Percentiles rank a stretch among this genome's conserved stretches.
Evolutionary conservation across 78 protist genomes (phyloP).

Genomic region (Acrasis kona): DNA sequence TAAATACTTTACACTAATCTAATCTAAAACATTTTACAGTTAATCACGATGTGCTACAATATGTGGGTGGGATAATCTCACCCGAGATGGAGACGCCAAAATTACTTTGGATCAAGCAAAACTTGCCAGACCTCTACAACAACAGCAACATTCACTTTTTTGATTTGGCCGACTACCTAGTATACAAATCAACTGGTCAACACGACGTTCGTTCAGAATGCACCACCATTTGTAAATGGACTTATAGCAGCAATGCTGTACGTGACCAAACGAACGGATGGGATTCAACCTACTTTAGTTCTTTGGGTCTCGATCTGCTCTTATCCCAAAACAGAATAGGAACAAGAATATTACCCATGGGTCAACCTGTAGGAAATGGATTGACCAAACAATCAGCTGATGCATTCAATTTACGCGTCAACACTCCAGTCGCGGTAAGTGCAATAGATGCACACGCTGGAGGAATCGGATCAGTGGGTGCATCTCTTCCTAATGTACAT

Average conservation of each 20-base stretch:
- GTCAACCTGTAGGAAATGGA: background rate
- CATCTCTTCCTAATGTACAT: background rate
- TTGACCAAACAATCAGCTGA: conserved; percentile 14
- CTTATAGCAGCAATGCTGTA: background rate
- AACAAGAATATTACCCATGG: background rate
- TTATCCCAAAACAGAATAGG: background rate
- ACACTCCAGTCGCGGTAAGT: background rate
- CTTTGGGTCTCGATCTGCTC: background rate
- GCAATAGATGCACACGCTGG: conserved; percentile 50
- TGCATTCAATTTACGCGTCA: background rate
- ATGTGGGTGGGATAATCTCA: conserved; percentile 23
- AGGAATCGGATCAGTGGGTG: conserved; percentile 18
- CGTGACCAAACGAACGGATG: background rate
- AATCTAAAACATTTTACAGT: too few species aligned
- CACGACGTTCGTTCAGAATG: conserved; percentile 26
- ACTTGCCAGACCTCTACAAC: conserved; percentile 14
- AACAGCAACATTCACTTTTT: background rate
- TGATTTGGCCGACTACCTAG: conserved; percentile 32
- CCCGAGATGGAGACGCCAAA: conserved; percentile 39
- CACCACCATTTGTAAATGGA: conserved; percentile 36
- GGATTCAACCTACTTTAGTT: background rate
- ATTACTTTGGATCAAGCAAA: conserved; percentile 26
- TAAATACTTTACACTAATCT: too few species aligned
- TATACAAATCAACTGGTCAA: conserved; percentile 7
- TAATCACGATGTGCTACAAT: conserved; percentile 7